Percentiles rank a stretch among this genome's conserved stretches.
These are phyloP conservation scores for Corinectria fuckeliana DNA, from an alignment of 2,329 filamentous ascomycete genomes.

Conservation along the genomic window DNA sequence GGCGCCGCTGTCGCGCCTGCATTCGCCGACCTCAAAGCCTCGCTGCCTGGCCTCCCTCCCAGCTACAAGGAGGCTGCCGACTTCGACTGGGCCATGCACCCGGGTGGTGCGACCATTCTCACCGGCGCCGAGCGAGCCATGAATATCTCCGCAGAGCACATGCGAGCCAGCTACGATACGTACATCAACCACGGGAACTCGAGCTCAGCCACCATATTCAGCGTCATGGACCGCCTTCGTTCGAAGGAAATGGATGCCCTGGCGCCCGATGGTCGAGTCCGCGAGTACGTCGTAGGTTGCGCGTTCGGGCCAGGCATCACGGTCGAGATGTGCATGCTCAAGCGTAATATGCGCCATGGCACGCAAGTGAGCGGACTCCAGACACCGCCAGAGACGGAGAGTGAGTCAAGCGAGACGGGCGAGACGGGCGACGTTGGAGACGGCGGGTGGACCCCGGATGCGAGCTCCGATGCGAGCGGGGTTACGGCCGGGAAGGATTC, in stretches of 20 bases:
- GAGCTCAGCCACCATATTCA: constrained; percentile 72
- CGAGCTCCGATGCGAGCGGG: constrained; percentile 23
- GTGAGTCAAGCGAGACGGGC: constrained; percentile 56
- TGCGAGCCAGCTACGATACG: constrained; percentile 72
- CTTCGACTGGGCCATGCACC: constrained; percentile 78
- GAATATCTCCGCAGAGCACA: constrained; percentile 65
- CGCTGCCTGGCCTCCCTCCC: constrained; percentile 52
- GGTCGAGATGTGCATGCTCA: constrained; percentile 72
- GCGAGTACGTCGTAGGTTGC: constrained; percentile 69
- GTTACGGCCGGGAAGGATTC: constrained; percentile 19
- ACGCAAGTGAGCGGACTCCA: constrained; percentile 47
- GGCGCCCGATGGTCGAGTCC: constrained; percentile 54
- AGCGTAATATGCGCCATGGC: constrained; percentile 43
- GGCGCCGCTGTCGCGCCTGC: constrained; percentile 57
- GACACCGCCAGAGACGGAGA: constrained; percentile 62
- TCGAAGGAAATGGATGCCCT: constrained; percentile 65
- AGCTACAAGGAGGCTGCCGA: constrained; percentile 56
- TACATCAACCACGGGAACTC: constrained; percentile 74
- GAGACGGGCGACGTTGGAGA: constrained; percentile 38
- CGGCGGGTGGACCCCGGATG: constrained; percentile 25
- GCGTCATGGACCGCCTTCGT: constrained; percentile 68
- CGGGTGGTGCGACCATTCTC: constrained; percentile 71
- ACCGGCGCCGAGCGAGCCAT: constrained; percentile 66
- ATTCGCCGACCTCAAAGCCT: constrained; percentile 61
- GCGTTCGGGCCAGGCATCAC: constrained; percentile 74